These are phyloP conservation scores for Actinidia arguta DNA, from an alignment of 179 eudicot genomes.

Conservation along the genomic window DNA sequence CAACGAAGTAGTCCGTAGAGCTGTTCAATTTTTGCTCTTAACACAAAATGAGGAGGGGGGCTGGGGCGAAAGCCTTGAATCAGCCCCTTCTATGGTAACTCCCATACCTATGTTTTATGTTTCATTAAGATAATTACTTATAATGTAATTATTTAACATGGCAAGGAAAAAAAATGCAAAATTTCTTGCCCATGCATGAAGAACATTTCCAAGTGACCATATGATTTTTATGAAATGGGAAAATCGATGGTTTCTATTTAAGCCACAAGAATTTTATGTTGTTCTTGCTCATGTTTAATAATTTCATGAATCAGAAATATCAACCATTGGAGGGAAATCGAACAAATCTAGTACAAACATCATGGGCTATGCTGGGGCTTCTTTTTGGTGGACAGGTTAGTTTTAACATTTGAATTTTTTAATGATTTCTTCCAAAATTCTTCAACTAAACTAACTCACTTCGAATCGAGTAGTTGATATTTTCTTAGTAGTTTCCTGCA, in stretches of 20 bases:
- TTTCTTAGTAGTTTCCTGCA: too few relatives aligned
- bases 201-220: too few relatives aligned
- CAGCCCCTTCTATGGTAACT: conserved; percentile 36
- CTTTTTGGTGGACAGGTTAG: conserved; percentile 49
- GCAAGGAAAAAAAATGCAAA: too few relatives aligned
- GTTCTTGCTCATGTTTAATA: background rate
- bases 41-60: conserved; percentile 48
- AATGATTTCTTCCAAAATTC: background rate
- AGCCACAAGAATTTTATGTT: background rate
- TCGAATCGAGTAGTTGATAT: too few relatives aligned
- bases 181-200: too few relatives aligned
- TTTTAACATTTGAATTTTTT: background rate
- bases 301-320: conserved; percentile 34
- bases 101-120: background rate
- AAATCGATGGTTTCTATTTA: too few relatives aligned
- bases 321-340: conserved; percentile 44
- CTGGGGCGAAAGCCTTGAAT: conserved; percentile 43
- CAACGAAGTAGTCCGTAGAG: conserved; percentile 39
- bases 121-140: too few relatives aligned
- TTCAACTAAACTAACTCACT: background rate
- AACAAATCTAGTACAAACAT: conserved; percentile 53
- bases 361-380: conserved; percentile 64
- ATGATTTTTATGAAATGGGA: too few relatives aligned
- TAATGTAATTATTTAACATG: too few relatives aligned
- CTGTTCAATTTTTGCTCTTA: conserved; percentile 37